phyloP scores from a whole-genome alignment of 1,284 basidiomycete species.

The Golubevia sp. region DNA sequence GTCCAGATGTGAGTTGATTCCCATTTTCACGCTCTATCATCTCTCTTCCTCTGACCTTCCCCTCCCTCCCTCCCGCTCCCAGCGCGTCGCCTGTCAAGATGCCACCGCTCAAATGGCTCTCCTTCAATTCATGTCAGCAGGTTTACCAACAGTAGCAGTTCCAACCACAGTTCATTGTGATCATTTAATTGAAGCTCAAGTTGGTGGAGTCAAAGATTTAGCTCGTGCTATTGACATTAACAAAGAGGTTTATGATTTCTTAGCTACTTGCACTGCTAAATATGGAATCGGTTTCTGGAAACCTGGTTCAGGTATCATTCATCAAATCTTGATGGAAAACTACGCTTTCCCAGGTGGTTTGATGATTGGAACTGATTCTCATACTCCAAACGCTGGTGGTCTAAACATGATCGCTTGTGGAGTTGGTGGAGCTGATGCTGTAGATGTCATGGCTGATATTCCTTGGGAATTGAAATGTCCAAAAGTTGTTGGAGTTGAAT shows the following conservation, averaged over 20 bases:
- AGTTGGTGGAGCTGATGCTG: conserved; percentile 98
- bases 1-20: conserved; percentile 49
- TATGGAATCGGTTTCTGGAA: conserved; percentile 99
- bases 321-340: conserved; percentile 82
- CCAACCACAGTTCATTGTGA: conserved; percentile 91
- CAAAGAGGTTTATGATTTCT: conserved; percentile 99
- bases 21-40: conserved; percentile 8
- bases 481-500: conserved; percentile 96
- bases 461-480: conserved; percentile 99
- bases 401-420: conserved; percentile 98
- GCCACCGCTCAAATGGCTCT: conserved; percentile 95
- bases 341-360: conserved; percentile 98
- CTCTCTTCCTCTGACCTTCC: conserved; percentile 5
- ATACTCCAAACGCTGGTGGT: conserved; percentile 98
- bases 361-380: conserved; percentile 99
- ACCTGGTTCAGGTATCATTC: conserved; percentile 87
- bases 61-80: conserved; percentile 7
- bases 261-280: conserved; percentile 96
- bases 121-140: conserved; percentile 98
- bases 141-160: conserved; percentile 81
- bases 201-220: conserved; percentile 91
- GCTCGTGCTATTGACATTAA: conserved; percentile 90
- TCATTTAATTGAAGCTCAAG: conserved; percentile 91
- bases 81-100: conserved; percentile 99
- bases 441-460: conserved; percentile 95